Base-by-base conservation (phyloP, 2,329 filamentous ascomycete species). In the Fusarium begoniae region DNA sequence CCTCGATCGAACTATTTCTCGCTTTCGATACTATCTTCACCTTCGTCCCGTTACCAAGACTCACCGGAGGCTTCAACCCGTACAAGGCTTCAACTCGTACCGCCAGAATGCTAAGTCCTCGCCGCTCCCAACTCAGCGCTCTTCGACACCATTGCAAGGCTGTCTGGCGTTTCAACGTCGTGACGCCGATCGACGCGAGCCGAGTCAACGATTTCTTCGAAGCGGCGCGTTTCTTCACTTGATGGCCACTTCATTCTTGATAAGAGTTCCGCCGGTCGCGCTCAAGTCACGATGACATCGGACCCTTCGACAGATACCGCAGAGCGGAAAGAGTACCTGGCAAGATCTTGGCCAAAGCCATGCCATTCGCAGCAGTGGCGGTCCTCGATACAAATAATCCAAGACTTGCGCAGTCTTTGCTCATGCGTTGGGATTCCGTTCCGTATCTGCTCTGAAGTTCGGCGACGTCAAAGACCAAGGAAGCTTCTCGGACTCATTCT, bases 361-460 rank as follows among this genome's bases (percentile, higher is more conserved):
- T 17, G 32, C 7, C 10, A 22, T 17, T 8, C 9, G 1, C 13
- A 15, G 10, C 14, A 11, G 32, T 10, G 7, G 20, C 13, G 7
- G 10, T 13, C 7, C 13, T 26, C 18, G 20, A 37, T 26, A 22
- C 2, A 38, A 9, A 37, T 15, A 54, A 2, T 13, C 7, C 18
- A 8, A 26, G 32, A 26, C 13, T 20, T 35, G 8, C 12, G 14
- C 50, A 22, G 50, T 14, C 17, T 10, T 24, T 35, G 22, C 0
- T 51, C 22, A 1, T 6, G 2, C 1, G 22, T 18, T 10, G 15
- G 22, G 5, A 3, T 32, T 14, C 15, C 11, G 17, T 24, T 35
- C 12, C 12, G 30, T 51, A 35, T 6, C n/a, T 24, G 11, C 17
- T 9, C 8, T 14, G 8, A 20, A 35, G 30, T 10, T 1, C 8